Percentiles rank a stretch among this genome's conserved stretches.
These are phyloP conservation scores for Amorphotheca resinae DNA, from an alignment of 495 filamentous ascomycete species.

Conservation along the genomic window DNA sequence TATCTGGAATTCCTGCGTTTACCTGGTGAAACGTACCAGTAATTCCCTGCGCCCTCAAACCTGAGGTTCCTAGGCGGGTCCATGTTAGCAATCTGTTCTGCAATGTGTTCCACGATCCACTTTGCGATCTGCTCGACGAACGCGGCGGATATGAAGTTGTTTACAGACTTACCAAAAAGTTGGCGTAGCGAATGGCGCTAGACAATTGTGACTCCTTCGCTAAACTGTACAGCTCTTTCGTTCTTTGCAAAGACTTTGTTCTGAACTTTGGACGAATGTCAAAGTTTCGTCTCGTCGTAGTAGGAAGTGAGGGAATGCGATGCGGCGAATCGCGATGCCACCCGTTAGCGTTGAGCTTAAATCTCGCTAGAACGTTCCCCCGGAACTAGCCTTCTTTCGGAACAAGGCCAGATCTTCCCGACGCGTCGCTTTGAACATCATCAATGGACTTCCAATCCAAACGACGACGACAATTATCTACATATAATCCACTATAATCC, in stretches of 20 bases:
- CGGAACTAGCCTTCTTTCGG: slow-evolving; percentile 1
- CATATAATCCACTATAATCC: not conserved
- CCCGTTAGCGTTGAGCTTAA: slow-evolving; percentile 3
- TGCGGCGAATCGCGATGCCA: not conserved
- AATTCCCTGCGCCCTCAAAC: not conserved
- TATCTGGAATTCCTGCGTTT: not conserved
- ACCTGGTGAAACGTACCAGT: not conserved
- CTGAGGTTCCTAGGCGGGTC: not conserved
- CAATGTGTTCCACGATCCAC: too few relatives aligned
- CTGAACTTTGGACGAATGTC: too few relatives aligned
- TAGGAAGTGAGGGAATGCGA: not conserved
- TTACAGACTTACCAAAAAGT: not conserved
- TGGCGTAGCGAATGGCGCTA: not conserved
- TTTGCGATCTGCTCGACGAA: too few relatives aligned
- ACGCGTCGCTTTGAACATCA: not conserved
- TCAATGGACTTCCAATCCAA: not conserved
- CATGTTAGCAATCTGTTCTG: not conserved
- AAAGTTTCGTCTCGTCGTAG: not conserved
- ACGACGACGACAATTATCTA: not conserved
- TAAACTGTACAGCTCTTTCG: too few relatives aligned
- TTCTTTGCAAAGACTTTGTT: too few relatives aligned
- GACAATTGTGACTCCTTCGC: not conserved
- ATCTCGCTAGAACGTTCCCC: slow-evolving; percentile 1
- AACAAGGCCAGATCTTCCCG: slow-evolving; percentile 3
- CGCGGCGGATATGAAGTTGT: not conserved